Conservation (phyloP, 108 stramenopile species). For the Aureococcus anophagefferens region DNA sequence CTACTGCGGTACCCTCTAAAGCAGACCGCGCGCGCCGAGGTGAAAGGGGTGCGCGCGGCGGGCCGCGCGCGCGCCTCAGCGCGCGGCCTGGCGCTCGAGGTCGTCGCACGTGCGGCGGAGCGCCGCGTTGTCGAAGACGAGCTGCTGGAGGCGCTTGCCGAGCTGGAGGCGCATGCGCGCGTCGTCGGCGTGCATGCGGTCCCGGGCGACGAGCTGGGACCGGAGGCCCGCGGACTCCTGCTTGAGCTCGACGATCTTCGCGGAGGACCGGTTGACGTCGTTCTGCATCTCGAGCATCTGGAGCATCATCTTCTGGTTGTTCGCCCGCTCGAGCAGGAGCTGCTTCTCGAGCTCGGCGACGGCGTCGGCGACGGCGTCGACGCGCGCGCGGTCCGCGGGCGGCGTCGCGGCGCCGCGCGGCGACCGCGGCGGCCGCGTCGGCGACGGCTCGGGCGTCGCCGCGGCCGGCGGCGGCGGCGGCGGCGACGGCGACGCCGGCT, state of each 20-base stretch:
- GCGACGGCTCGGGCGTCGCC: background rate
- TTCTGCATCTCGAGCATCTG: conserved; percentile 1
- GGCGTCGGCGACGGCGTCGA: background rate
- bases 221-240: background rate
- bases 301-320: conserved; percentile 3
- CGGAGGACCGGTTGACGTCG: background rate
- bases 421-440: background rate
- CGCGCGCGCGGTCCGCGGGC: no score
- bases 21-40: no score
- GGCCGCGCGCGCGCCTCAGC: no score
- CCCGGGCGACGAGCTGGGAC: background rate
- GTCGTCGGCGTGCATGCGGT: conserved; percentile 2
- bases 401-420: no score
- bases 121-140: background rate
- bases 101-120: background rate
- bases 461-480: background rate
- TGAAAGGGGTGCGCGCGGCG: no score
- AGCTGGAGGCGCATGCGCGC: conserved; percentile 1
- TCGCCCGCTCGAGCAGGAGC: background rate
- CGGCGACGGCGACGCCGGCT: background rate
- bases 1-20: no score
- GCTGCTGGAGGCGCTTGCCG: conserved; percentile 1
- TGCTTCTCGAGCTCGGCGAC: background rate
- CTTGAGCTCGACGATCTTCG: conserved; percentile 1
- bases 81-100: background rate